Conservation (phyloP, 225 moss, liverwort and hornwort species). For the Marchantia paleacea region DNA sequence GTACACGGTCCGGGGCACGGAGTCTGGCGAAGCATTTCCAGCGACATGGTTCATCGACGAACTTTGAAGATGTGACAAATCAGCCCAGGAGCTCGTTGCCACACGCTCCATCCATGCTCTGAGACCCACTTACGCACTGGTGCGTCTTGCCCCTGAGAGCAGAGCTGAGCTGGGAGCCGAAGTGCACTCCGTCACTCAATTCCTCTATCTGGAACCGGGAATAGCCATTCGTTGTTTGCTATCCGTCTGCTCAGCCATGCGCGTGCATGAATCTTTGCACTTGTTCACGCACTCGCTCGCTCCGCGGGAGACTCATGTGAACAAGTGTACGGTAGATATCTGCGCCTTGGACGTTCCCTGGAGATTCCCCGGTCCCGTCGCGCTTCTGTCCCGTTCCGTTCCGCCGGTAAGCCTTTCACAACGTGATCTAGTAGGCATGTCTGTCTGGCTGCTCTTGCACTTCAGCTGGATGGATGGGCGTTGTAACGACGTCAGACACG, state of each 20-base stretch:
- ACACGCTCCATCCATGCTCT: constrained; percentile 13
- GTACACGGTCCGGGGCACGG: background rate
- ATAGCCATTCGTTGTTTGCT: background rate
- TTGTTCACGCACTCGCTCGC: background rate
- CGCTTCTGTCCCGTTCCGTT: too few species aligned
- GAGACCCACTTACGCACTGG: background rate
- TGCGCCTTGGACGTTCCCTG: too few species aligned
- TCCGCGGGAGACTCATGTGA: background rate
- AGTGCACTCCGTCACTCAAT: background rate
- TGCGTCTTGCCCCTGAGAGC: background rate
- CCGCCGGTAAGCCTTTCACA: too few species aligned
- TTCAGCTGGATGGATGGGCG: too few species aligned
- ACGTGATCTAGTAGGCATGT: too few species aligned
- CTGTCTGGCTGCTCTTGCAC: too few species aligned
- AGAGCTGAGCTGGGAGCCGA: background rate
- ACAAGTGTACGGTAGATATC: too few species aligned
- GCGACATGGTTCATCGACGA: background rate
- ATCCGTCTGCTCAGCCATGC: background rate
- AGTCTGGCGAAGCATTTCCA: background rate
- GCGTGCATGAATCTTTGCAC: background rate
- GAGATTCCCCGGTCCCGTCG: too few species aligned
- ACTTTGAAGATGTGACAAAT: background rate
- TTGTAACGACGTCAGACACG: too few species aligned
- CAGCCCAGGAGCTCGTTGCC: background rate
- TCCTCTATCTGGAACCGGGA: background rate